Percentiles rank a stretch among this genome's conserved stretches.
Evolutionary conservation across 2,329 filamentous ascomycete species (phyloP).

Genomic region (Cylindrodendrum hubeiense): DNA sequence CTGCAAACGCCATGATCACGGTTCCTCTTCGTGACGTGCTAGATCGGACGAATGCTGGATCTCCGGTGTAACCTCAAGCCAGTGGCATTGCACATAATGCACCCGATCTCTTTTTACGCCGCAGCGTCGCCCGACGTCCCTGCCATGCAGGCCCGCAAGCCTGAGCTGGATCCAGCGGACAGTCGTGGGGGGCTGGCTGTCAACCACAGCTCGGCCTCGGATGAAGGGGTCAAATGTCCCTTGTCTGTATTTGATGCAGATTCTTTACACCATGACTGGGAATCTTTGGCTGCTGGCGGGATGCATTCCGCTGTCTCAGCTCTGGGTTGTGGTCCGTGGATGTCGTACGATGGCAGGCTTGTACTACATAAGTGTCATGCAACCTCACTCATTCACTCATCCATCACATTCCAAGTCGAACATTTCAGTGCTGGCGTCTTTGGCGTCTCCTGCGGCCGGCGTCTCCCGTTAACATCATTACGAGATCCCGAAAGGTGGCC

Average conservation of each 20-base stretch:
- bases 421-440: neutral
- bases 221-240: neutral
- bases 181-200: neutral
- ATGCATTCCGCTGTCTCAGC: slow-evolving; percentile 1
- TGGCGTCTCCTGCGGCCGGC: neutral
- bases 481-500: slow-evolving; percentile 16
- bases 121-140: neutral
- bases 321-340: neutral
- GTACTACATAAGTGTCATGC: neutral
- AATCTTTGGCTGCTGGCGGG: neutral
- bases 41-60: slow-evolving; percentile 41
- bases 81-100: slow-evolving; percentile 6
- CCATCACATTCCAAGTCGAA: neutral
- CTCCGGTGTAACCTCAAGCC: slow-evolving; percentile 36
- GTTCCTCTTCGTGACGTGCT: slow-evolving; percentile 33
- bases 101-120: slow-evolving; percentile 23
- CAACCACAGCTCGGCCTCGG: neutral
- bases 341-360: slow-evolving; percentile 14
- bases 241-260: neutral
- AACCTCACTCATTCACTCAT: neutral
- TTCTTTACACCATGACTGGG: neutral
- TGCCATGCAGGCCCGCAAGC: neutral
- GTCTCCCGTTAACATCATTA: neutral
- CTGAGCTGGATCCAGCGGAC: neutral
- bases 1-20: slow-evolving; percentile 29